A percentile compares a stretch with the other conserved stretches of the same genome.
phyloP scores from a whole-genome alignment of 768 basidiomycete species.

The Xerocomellus amylosporus region DNA sequence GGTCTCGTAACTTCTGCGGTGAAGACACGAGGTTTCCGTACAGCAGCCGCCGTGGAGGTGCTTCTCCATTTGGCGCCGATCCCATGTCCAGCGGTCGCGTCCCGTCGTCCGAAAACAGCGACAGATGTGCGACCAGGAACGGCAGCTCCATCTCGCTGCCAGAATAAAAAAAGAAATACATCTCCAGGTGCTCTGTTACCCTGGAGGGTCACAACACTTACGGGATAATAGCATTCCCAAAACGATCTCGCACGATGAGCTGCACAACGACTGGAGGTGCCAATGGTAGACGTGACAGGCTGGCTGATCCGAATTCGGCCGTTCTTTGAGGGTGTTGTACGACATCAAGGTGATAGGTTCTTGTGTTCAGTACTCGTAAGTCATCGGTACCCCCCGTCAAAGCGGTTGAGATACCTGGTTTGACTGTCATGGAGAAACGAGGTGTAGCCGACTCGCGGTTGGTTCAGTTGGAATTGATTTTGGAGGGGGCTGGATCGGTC shows the following conservation, averaged over 20 bases:
- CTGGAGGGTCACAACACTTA: slow-evolving; percentile 44
- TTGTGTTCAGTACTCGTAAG: slow-evolving; percentile 30
- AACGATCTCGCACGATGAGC: slow-evolving; percentile 68
- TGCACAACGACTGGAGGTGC: slow-evolving; percentile 83
- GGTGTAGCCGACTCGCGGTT: slow-evolving; percentile 56
- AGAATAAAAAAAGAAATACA: slow-evolving; percentile 14
- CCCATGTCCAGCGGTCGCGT: slow-evolving; percentile 59
- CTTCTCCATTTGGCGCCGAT: slow-evolving; percentile 45
- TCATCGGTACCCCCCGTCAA: slow-evolving; percentile 9
- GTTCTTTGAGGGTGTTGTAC: slow-evolving; percentile 81
- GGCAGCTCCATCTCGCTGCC: slow-evolving; percentile 82
- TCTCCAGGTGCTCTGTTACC: slow-evolving; percentile 21
- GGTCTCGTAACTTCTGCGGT: slow-evolving; percentile 74
- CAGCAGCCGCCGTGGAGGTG: slow-evolving; percentile 56
- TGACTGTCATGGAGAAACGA: slow-evolving; percentile 56
- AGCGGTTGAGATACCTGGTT: slow-evolving; percentile 43
- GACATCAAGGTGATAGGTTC: slow-evolving; percentile 78
- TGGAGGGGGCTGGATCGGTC: slow-evolving; percentile 37
- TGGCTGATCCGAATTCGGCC: slow-evolving; percentile 75
- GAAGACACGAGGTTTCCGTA: slow-evolving; percentile 87
- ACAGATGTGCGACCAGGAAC: slow-evolving; percentile 82
- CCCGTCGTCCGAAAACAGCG: slow-evolving; percentile 71
- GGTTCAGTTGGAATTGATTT: slow-evolving; percentile 36
- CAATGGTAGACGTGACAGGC: slow-evolving; percentile 76
- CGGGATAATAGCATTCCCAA: slow-evolving; percentile 74